phyloP scores from a whole-genome alignment of 345 rosid species.

The Sapria himalayana region DNA sequence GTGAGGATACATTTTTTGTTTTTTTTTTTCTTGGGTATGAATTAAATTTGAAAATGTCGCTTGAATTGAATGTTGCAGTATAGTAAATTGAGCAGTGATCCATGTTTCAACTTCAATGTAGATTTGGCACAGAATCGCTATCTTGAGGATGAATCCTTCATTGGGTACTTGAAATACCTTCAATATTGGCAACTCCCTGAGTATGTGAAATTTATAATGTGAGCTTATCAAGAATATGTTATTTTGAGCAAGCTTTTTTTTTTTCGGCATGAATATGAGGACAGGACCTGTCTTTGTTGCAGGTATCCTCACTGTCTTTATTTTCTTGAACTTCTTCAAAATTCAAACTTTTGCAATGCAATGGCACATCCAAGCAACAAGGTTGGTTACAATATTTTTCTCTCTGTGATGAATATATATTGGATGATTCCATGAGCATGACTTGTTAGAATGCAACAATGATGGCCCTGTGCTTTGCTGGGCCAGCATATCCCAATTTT shows the following conservation, averaged over 20 bases:
- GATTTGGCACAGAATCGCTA: constrained; percentile 98
- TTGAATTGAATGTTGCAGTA: too few species aligned
- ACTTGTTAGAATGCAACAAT: too few species aligned
- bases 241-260: too few species aligned
- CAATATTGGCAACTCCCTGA: constrained; percentile 93
- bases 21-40: not conserved
- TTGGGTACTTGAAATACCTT: constrained; percentile 91
- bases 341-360: constrained; percentile 71
- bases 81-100: too few species aligned
- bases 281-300: too few species aligned
- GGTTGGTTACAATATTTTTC: constrained; percentile 20
- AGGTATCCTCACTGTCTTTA: constrained; percentile 97
- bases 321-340: constrained; percentile 92
- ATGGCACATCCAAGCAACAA: constrained; percentile 97
- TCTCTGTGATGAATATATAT: too few species aligned
- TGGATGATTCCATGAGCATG: too few species aligned
- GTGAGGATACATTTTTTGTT: constrained; percentile 17
- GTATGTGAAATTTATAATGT: constrained; percentile 80
- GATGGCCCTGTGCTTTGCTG: too few species aligned
- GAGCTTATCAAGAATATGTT: constrained; percentile 23
- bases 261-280: too few species aligned
- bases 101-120: too few species aligned
- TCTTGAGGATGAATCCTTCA: constrained; percentile 91
- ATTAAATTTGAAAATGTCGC: not conserved
- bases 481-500: too few species aligned